phyloP scores from a whole-genome alignment of 192 early-diverging fungal species.

The Neocallimastix lanati region DNA sequence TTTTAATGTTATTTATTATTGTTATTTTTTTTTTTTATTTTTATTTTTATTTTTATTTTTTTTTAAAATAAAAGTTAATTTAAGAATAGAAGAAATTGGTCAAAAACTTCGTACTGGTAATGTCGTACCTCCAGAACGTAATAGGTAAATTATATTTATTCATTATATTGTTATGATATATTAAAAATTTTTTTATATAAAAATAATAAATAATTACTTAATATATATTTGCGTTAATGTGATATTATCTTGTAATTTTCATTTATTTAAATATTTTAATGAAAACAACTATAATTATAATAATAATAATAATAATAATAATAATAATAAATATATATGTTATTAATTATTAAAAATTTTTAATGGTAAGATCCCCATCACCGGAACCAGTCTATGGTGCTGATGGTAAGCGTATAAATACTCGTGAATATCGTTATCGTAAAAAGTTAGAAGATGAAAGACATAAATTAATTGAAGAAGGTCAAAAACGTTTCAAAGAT shows the following conservation, averaged over 20 bases:
- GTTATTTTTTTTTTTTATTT: neutral
- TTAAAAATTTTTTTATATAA: too few relatives aligned
- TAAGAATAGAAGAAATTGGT: conserved; percentile 83
- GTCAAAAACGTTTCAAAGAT: conserved; percentile 48
- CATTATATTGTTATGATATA: too few relatives aligned
- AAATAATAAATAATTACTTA: neutral
- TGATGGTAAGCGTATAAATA: conserved; percentile 90
- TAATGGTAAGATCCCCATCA: conserved; percentile 98
- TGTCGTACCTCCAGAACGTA: conserved; percentile 56
- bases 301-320: neutral
- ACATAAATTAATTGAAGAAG: conserved; percentile 64
- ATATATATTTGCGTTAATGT: too few relatives aligned
- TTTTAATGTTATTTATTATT: too few relatives aligned
- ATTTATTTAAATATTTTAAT: too few relatives aligned
- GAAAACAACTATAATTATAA: neutral
- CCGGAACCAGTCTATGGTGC: conserved; percentile 81
- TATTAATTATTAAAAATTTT: too few relatives aligned
- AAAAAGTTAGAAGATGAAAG: conserved; percentile 88
- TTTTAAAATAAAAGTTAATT: conserved; percentile 32
- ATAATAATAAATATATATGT: too few relatives aligned
- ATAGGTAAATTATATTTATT: too few relatives aligned
- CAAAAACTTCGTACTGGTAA: conserved; percentile 63
- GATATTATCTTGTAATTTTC: too few relatives aligned
- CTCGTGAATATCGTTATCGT: conserved; percentile 76
- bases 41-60: neutral